Conservation (phyloP, 2,329 filamentous ascomycete genomes). For the Colletotrichum melonis region DNA sequence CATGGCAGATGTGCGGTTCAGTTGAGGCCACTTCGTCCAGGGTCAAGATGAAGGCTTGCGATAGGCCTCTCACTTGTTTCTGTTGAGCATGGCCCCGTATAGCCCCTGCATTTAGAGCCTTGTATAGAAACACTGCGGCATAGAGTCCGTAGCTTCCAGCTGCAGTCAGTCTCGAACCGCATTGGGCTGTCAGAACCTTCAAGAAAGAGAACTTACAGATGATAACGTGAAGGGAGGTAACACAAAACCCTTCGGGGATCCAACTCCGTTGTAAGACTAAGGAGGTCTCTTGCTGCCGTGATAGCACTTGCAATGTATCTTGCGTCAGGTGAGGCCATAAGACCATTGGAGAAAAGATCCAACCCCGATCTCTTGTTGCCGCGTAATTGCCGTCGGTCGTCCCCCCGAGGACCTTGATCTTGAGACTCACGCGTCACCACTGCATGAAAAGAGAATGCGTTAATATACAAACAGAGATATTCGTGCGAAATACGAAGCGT, state of each 20-base stretch:
- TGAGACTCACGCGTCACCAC: background rate
- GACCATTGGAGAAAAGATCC: background rate
- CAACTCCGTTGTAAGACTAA: background rate
- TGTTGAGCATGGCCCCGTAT: background rate
- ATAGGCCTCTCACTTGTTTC: background rate
- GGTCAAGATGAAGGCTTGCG: background rate
- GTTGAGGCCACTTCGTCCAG: background rate
- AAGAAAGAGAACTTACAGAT: background rate
- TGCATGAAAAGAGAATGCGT: background rate
- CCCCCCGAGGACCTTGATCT: background rate
- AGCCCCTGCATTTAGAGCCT: background rate
- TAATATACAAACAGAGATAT: background rate
- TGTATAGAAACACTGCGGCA: background rate
- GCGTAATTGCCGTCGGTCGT: background rate
- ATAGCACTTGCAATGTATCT: background rate
- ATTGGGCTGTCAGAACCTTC: no score
- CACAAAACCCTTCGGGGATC: background rate
- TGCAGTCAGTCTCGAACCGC: background rate
- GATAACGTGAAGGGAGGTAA: background rate
- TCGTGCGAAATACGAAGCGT: background rate
- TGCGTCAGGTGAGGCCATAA: background rate
- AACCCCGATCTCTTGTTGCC: background rate
- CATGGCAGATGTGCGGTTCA: background rate
- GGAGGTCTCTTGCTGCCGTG: background rate
- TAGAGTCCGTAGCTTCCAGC: background rate